Percentiles rank a stretch among this genome's conserved stretches.
These are phyloP conservation scores for Phytophthora sp. DNA, from an alignment of 352 stramenopile genomes.

Conservation along the genomic window DNA sequence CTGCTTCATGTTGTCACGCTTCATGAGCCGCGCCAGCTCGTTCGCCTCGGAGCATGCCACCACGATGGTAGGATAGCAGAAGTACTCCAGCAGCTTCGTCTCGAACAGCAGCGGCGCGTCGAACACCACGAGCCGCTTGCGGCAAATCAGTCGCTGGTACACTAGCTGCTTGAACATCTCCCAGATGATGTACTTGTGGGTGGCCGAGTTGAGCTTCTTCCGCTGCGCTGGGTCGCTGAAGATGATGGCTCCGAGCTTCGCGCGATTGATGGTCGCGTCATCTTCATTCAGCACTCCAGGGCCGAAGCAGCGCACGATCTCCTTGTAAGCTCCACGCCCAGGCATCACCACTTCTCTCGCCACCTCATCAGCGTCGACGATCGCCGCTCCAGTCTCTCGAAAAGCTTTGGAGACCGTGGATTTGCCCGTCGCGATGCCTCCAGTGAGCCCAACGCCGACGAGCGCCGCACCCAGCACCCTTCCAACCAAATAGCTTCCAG, in stretches of 20 bases:
- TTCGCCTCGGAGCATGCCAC: slow-evolving; percentile 78
- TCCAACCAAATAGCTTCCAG: slow-evolving; percentile 41
- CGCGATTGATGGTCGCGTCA: slow-evolving; percentile 81
- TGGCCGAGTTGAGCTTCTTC: slow-evolving; percentile 80
- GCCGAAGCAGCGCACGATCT: slow-evolving; percentile 80
- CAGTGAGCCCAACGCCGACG: slow-evolving; percentile 80
- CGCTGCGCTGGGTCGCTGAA: slow-evolving; percentile 79
- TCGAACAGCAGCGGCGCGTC: slow-evolving; percentile 88
- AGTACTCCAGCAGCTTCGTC: slow-evolving; percentile 81
- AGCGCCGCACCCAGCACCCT: slow-evolving; percentile 58
- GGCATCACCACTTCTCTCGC: slow-evolving; percentile 82
- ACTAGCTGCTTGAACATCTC: slow-evolving; percentile 89
- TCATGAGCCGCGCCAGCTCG: slow-evolving; percentile 70
- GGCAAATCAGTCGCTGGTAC: slow-evolving; percentile 73
- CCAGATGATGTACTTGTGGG: slow-evolving; percentile 87
- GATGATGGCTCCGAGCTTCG: slow-evolving; percentile 86
- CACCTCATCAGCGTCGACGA: slow-evolving; percentile 86
- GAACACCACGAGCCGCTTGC: slow-evolving; percentile 76
- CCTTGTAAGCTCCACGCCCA: slow-evolving; percentile 70
- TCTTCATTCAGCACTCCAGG: slow-evolving; percentile 70
- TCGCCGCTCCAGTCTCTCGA: slow-evolving; percentile 58
- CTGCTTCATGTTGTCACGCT: slow-evolving; percentile 80
- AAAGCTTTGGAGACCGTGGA: slow-evolving; percentile 79
- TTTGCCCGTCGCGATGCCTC: slow-evolving; percentile 87
- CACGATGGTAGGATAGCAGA: slow-evolving; percentile 86